Evolutionary conservation across 768 basidiomycete species (phyloP).

Genomic region (Phylloporus arenicola): DNA sequence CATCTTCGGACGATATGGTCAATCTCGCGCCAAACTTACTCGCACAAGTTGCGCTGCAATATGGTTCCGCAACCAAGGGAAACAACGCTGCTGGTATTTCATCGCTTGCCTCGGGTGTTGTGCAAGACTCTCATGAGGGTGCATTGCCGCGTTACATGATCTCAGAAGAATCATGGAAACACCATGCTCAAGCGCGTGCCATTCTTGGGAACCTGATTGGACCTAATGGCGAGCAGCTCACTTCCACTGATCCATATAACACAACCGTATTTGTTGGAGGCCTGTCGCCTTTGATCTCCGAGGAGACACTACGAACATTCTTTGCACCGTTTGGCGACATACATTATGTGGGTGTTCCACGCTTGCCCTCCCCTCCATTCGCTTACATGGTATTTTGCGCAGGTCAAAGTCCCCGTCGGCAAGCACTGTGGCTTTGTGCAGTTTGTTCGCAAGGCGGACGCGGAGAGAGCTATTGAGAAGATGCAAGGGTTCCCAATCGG

Average conservation of each 20-base stretch:
- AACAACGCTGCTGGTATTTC: slow-evolving; percentile 23
- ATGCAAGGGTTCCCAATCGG: slow-evolving; percentile 97
- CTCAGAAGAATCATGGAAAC: slow-evolving; percentile 78
- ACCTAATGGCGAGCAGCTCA: slow-evolving; percentile 80
- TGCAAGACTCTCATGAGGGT: slow-evolving; percentile 40
- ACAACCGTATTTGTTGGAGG: slow-evolving; percentile 96
- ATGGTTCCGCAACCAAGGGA: slow-evolving; percentile 32
- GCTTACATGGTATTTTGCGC: slow-evolving; percentile 6
- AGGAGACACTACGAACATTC: slow-evolving; percentile 87
- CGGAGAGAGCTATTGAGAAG: slow-evolving; percentile 88
- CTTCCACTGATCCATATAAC: slow-evolving; percentile 91
- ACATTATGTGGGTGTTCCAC: slow-evolving; percentile 58
- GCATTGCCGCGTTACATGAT: slow-evolving; percentile 50
- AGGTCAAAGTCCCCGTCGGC: slow-evolving; percentile 96
- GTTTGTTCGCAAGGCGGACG: slow-evolving; percentile 87
- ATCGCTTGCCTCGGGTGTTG: slow-evolving; percentile 31
- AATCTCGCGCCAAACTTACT: slow-evolving; percentile 42
- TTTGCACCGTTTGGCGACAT: slow-evolving; percentile 92
- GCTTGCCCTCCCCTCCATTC: background rate
- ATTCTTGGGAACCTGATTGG: slow-evolving; percentile 81
- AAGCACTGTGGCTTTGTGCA: slow-evolving; percentile 97
- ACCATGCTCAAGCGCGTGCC: slow-evolving; percentile 76
- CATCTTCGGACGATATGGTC: slow-evolving; percentile 50
- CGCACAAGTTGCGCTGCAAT: slow-evolving; percentile 46
- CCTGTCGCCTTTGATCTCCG: slow-evolving; percentile 79